phyloP scores from a whole-genome alignment of 345 rosid species.

The Sonneratia caseolaris region DNA sequence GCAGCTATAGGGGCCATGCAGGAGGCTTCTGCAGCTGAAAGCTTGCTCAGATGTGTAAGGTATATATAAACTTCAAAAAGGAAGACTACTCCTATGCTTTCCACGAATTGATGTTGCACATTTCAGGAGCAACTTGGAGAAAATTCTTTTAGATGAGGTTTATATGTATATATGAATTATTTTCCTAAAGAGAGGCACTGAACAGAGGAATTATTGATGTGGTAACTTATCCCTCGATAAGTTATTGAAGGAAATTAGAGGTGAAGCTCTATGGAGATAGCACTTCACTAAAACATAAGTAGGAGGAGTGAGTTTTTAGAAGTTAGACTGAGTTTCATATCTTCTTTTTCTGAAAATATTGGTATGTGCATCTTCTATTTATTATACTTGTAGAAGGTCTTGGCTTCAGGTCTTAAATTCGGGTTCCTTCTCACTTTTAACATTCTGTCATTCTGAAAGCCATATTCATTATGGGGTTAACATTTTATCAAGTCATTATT shows the following conservation, averaged over 20 bases:
- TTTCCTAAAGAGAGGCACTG: not conserved
- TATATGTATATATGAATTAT: not conserved
- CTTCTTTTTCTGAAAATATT: not conserved
- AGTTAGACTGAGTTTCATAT: not conserved
- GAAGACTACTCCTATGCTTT: not conserved
- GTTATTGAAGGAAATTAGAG: no score
- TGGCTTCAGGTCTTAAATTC: no score
- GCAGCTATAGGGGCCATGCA: slow-evolving; percentile 86
- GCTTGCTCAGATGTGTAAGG: slow-evolving; percentile 86
- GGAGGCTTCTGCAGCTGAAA: slow-evolving; percentile 93
- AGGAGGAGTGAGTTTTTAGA: not conserved
- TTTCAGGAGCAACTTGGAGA: not conserved
- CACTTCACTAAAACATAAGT: no score
- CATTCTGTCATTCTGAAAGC: no score
- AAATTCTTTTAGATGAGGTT: not conserved
- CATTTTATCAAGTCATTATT: no score
- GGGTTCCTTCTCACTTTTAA: no score
- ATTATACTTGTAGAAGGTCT: no score
- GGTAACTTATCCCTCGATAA: no score
- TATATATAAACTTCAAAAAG: slow-evolving; percentile 11
- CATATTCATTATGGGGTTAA: no score
- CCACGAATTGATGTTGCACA: not conserved
- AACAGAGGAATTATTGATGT: not conserved
- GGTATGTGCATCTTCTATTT: not conserved
- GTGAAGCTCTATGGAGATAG: not conserved